Conservation (phyloP, 257 asterid genomes). For the Petunia secreta region DNA sequence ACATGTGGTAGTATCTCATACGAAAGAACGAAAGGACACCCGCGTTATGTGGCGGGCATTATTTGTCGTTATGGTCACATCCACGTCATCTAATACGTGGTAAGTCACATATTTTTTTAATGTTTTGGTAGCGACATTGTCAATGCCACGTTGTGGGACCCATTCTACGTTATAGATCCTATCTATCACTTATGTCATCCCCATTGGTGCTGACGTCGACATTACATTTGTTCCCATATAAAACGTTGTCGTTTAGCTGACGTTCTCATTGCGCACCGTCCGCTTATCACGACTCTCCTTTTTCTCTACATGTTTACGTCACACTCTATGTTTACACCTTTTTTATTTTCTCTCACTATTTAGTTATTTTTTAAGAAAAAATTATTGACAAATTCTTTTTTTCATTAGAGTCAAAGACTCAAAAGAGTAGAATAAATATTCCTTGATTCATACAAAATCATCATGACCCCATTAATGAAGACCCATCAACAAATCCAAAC, state of each 20-base stretch:
- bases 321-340: background rate
- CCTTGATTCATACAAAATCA: constrained; percentile 19
- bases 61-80: background rate
- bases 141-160: constrained; percentile 19
- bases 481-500: background rate
- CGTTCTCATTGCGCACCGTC: constrained; percentile 31
- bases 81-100: constrained; percentile 17
- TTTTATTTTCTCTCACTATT: background rate
- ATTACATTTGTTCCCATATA: background rate
- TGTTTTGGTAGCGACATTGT: background rate
- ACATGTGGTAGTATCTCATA: no score
- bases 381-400: background rate
- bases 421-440: background rate
- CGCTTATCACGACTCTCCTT: background rate
- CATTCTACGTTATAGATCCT: background rate
- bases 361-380: background rate
- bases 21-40: no score
- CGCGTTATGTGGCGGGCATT: background rate
- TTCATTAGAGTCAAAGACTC: background rate
- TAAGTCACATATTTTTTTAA: background rate
- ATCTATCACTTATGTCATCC: background rate
- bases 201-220: background rate
- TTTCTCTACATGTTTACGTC: background rate
- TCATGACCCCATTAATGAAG: constrained; percentile 1
- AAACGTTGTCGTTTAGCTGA: constrained; percentile 30